Evolutionary conservation across 2,329 filamentous ascomycete genomes (phyloP).

Genomic region (Aaosphaeria arxii): DNA sequence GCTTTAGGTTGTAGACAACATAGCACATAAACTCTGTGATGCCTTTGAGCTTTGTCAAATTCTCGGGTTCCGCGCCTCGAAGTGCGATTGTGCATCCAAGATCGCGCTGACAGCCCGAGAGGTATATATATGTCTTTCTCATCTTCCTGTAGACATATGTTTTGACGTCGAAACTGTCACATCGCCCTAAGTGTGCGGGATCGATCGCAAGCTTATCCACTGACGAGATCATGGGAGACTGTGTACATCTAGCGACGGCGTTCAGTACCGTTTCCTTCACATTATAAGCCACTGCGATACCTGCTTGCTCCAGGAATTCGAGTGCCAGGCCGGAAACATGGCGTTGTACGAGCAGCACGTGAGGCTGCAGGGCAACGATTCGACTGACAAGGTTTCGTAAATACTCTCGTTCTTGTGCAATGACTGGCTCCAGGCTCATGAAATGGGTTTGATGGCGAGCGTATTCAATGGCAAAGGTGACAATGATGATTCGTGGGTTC

Average conservation of each 20-base stretch:
- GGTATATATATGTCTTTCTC: conserved; percentile 93
- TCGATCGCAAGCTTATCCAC: conserved; percentile 86
- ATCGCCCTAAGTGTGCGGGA: conserved; percentile 72
- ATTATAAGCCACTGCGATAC: conserved; percentile 92
- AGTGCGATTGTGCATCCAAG: conserved; percentile 93
- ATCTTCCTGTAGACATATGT: conserved; percentile 83
- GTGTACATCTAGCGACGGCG: conserved; percentile 87
- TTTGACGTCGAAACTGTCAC: conserved; percentile 88
- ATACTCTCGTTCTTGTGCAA: conserved; percentile 94
- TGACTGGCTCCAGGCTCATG: conserved; percentile 96
- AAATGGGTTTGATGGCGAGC: conserved; percentile 91
- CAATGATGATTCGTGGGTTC: conserved; percentile 83
- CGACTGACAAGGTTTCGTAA: conserved; percentile 86
- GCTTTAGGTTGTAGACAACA: conserved; percentile 94
- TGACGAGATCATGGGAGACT: conserved; percentile 89
- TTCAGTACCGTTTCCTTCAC: conserved; percentile 95
- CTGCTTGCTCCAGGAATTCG: conserved; percentile 80
- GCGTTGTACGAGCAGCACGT: conserved; percentile 86
- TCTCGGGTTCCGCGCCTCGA: conserved; percentile 70
- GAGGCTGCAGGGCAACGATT: conserved; percentile 80
- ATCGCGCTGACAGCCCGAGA: conserved; percentile 85
- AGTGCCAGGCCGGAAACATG: conserved; percentile 89
- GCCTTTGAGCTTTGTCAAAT: conserved; percentile 77
- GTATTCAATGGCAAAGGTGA: conserved; percentile 95
- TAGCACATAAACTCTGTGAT: conserved; percentile 99